phyloP scores from a whole-genome alignment of 2,329 filamentous ascomycete species.

The Dothiorella sarmentorum region DNA sequence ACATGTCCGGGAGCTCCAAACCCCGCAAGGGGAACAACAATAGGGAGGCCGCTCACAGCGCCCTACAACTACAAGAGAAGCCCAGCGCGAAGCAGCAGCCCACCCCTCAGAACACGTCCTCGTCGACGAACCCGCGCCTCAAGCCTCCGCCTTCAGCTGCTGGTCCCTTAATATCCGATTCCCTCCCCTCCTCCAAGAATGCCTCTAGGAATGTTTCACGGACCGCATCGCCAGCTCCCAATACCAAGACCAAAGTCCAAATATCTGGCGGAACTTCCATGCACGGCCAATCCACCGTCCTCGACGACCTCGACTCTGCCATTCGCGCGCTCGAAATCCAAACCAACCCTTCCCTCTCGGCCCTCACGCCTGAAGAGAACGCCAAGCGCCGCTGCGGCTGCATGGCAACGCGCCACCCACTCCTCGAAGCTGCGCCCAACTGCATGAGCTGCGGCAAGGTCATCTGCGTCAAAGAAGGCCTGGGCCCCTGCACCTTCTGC shows the following conservation, averaged over 20 bases:
- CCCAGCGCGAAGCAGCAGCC: slow-evolving; percentile 44
- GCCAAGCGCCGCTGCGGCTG: slow-evolving; percentile 74
- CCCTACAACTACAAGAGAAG: slow-evolving; percentile 50
- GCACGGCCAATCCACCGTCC: slow-evolving; percentile 72
- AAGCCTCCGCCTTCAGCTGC: slow-evolving; percentile 64
- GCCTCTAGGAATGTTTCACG: slow-evolving; percentile 33
- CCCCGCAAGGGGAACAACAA: slow-evolving; percentile 36
- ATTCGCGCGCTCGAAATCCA: slow-evolving; percentile 88
- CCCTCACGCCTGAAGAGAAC: slow-evolving; percentile 48
- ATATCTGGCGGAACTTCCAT: slow-evolving; percentile 76
- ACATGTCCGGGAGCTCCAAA: slow-evolving; percentile 54
- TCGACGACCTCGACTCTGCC: slow-evolving; percentile 68
- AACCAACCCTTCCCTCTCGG: slow-evolving; percentile 70
- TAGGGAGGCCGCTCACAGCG: slow-evolving; percentile 38
- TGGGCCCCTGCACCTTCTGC: slow-evolving; percentile 93
- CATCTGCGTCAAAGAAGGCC: slow-evolving; percentile 87
- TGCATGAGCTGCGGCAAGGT: slow-evolving; percentile 92
- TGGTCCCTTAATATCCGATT: slow-evolving; percentile 79
- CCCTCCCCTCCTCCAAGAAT: slow-evolving; percentile 28
- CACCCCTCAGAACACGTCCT: slow-evolving; percentile 15
- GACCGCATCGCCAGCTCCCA: slow-evolving; percentile 48
- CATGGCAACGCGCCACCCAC: slow-evolving; percentile 79
- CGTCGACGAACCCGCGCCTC: slow-evolving; percentile 37
- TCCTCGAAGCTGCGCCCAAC: slow-evolving; percentile 89
- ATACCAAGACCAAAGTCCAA: slow-evolving; percentile 61